Conservation (phyloP, 345 rosid species). For the Firmiana major region DNA sequence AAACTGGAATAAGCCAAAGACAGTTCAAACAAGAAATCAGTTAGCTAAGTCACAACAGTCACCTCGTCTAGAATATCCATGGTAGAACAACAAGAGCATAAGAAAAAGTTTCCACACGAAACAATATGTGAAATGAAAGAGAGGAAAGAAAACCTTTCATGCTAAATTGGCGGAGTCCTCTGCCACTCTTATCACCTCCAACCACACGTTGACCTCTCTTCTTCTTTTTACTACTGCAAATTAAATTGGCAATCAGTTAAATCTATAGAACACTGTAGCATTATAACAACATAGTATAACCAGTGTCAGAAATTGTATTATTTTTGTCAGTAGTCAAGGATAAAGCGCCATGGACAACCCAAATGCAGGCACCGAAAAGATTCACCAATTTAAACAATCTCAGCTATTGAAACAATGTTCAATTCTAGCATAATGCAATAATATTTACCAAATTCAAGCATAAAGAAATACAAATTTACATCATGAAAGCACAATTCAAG, state of each 20-base stretch:
- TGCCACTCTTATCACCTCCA: constrained; percentile 90
- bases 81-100: neutral
- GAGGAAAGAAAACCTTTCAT: constrained; percentile 69
- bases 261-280: neutral
- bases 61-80: constrained; percentile 2
- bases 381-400: neutral
- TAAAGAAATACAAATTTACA: neutral
- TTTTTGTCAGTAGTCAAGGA: neutral
- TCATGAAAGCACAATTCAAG: constrained; percentile 8
- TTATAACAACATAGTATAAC: neutral
- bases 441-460: neutral
- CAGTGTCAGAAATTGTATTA: neutral
- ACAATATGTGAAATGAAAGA: neutral
- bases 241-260: constrained; percentile 15
- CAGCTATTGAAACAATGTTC: neutral
- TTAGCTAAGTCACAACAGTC: neutral
- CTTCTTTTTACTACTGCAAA: constrained; percentile 70
- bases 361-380: neutral
- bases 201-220: constrained; percentile 86
- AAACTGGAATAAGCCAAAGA: constrained; percentile 47
- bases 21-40: constrained; percentile 11
- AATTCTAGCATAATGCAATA: neutral
- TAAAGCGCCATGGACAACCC: neutral
- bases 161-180: constrained; percentile 99
- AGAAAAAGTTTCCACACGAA: constrained; percentile 9